phyloP scores from a whole-genome alignment of 768 basidiomycete genomes.

The Tylopilus felleus region DNA sequence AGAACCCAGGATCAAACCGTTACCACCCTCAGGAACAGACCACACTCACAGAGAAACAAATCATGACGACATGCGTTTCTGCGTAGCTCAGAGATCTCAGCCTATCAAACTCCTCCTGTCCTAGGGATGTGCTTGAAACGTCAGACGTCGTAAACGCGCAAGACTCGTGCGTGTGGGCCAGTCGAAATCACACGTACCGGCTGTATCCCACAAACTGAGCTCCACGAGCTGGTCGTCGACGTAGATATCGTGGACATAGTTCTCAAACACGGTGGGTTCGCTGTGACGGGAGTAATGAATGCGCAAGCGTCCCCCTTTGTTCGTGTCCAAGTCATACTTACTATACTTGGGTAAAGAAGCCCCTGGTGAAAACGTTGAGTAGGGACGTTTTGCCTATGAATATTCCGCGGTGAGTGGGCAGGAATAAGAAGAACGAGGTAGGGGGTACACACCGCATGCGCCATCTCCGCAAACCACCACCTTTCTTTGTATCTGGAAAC shows the following conservation, averaged over 20 bases:
- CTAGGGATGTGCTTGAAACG: slow-evolving; percentile 43
- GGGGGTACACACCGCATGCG: slow-evolving; percentile 64
- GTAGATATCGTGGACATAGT: slow-evolving; percentile 87
- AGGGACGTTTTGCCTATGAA: slow-evolving; percentile 74
- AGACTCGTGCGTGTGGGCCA: neutral
- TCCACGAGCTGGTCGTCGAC: slow-evolving; percentile 89
- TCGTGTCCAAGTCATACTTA: slow-evolving; percentile 37
- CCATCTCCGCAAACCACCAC: slow-evolving; percentile 96
- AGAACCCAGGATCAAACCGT: neutral
- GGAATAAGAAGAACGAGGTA: slow-evolving; percentile 1
- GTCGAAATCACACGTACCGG: slow-evolving; percentile 51
- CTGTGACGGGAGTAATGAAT: slow-evolving; percentile 34
- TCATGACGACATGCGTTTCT: slow-evolving; percentile 93
- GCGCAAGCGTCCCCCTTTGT: neutral
- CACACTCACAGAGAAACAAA: slow-evolving; percentile 84
- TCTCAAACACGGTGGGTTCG: slow-evolving; percentile 95
- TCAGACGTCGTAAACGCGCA: slow-evolving; percentile 26
- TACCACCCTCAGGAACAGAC: neutral
- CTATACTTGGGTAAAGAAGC: slow-evolving; percentile 95
- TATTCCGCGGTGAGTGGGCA: slow-evolving; percentile 7
- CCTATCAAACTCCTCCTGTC: slow-evolving; percentile 94
- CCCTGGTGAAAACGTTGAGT: slow-evolving; percentile 84
- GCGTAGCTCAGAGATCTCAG: slow-evolving; percentile 93
- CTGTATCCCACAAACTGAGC: slow-evolving; percentile 95
- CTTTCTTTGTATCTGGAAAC: slow-evolving; percentile 49